Evolutionary conservation across 768 basidiomycete genomes (phyloP).

Genomic region (Podaxis carcinomalis): DNA sequence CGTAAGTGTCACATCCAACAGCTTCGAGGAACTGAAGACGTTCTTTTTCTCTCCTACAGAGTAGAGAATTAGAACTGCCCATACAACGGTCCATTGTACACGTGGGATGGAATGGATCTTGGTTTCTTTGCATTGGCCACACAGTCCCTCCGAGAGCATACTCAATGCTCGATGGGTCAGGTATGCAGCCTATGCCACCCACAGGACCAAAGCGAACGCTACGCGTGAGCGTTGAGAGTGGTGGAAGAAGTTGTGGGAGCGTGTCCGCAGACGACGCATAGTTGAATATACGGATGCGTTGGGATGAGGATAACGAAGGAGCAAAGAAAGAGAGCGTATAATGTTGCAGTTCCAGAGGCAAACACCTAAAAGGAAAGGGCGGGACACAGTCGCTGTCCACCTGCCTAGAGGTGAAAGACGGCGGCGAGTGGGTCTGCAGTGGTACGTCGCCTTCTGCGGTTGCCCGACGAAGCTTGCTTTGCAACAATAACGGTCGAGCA

Average conservation of each 20-base stretch:
- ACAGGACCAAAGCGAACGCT: not conserved
- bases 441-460: not conserved
- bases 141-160: slow-evolving; percentile 1
- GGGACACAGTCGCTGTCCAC: not conserved
- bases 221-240: not conserved
- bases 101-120: not conserved
- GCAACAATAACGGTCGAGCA: slow-evolving; percentile 48
- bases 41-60: slow-evolving; percentile 11
- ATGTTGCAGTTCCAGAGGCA: slow-evolving; percentile 57
- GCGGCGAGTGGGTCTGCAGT: slow-evolving; percentile 1
- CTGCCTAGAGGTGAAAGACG: not conserved
- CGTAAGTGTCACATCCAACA: slow-evolving; percentile 14
- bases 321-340: slow-evolving; percentile 55
- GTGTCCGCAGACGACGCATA: slow-evolving; percentile 33
- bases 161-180: slow-evolving; percentile 5
- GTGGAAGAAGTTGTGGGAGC: slow-evolving; percentile 15
- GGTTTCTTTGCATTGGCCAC: not conserved
- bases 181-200: not conserved
- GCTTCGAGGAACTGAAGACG: slow-evolving; percentile 7
- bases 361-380: slow-evolving; percentile 28
- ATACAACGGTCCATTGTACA: slow-evolving; percentile 3
- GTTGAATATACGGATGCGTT: slow-evolving; percentile 47
- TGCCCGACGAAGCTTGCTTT: slow-evolving; percentile 13
- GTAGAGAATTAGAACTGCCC: slow-evolving; percentile 9
- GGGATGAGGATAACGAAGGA: slow-evolving; percentile 50